These are phyloP conservation scores for Gossypium schwendimanii DNA, from an alignment of 441 rosid species.

Conservation along the genomic window DNA sequence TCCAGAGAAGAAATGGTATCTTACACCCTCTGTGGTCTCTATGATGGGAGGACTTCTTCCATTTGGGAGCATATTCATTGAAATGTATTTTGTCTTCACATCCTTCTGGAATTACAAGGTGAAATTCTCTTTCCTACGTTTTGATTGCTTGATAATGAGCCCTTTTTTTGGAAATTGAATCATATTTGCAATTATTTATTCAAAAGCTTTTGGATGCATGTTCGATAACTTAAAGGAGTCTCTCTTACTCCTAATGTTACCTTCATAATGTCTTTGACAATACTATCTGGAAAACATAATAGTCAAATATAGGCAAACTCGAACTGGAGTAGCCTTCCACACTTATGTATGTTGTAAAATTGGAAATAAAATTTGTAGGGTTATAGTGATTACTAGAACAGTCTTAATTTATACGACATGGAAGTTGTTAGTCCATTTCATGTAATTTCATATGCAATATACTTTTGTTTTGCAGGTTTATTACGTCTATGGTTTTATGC, in stretches of 20 bases:
- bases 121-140: slow-evolving; percentile 10
- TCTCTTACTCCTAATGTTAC: background rate
- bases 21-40: slow-evolving; percentile 86
- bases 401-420: background rate
- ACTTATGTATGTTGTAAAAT: background rate
- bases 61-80: slow-evolving; percentile 94
- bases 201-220: background rate
- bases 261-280: background rate
- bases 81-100: slow-evolving; percentile 93
- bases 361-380: background rate
- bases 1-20: slow-evolving; percentile 97
- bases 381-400: background rate
- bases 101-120: slow-evolving; percentile 99
- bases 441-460: background rate
- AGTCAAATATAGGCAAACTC: background rate
- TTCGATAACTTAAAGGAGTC: background rate
- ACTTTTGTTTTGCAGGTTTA: slow-evolving; percentile 54
- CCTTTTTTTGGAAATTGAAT: background rate
- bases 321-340: background rate
- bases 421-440: background rate
- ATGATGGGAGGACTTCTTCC: slow-evolving; percentile 94
- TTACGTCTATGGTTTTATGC: slow-evolving; percentile 92
- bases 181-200: background rate
- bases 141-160: background rate
- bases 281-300: background rate